Evolutionary conservation across 805 yeast species (phyloP), one percentile per base, ranked within the genome.

Genomic region (Kodamaea sagamina): DNA sequence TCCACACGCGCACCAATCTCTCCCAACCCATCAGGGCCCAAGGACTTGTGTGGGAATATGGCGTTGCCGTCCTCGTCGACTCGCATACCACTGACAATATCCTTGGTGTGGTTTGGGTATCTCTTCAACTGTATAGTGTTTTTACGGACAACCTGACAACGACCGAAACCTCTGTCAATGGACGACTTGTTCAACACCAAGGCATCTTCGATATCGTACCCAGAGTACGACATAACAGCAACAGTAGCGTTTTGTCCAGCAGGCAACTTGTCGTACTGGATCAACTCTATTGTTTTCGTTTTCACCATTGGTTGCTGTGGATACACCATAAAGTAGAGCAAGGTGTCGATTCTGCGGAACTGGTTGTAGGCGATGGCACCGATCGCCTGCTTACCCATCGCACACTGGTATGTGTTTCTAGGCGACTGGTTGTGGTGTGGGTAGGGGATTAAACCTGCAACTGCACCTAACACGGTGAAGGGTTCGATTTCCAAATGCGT

Each of bases 271-370:
- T 93, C 99, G 62, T 93, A 93, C 48, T 92, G 86, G 50, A 93
- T 92, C 48, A 93, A 74, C 68, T 93, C 99, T 53, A 93, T 93
- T 0, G 99, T 93, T 62, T 89, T 88, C 3, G 98, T 89, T 69
- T 93, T 93, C 19, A 93, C 99, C 98, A 93, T 88, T 0, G 99
- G 99, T 63, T 93, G 98, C 67, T 93, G 98, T 4, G 99, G 99
- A 61, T 93, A 93, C n/a, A 89, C 96, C 96, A 93, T 87, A 51
- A 93, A 74, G 59, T 93, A 93, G 51, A 93, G 72, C 58, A 93
- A 68, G 1, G 99, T 93, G 60, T 93, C 99, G 52, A 93, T 92
- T 65, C 99, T 83, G 61, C 89, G 79, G 70, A 93, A 87, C 68
- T 93, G 99, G 65, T 93, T 93, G 63, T 93, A 93, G 8, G 95